Base-by-base conservation (phyloP, 805 yeast species). In the Kazachstania africana region DNA sequence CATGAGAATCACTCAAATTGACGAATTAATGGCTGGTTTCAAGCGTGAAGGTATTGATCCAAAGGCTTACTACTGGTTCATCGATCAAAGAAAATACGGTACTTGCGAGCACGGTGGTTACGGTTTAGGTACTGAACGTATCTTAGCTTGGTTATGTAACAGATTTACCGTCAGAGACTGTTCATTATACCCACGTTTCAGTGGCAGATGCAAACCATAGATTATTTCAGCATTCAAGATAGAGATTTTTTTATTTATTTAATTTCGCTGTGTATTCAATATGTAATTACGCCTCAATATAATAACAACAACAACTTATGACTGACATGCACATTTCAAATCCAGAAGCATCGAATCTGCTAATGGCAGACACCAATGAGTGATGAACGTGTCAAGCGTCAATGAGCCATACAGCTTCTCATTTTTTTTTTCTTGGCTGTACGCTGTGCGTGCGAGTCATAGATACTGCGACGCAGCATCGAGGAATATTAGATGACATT, bases 41-140 rank as follows among this genome's bases (percentile, higher is more conserved):
- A 77, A 78, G 63, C 82, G 96, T 64, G 99, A 91, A 66, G 76
- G 77, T 36, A 82, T 91, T 50, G 77, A 75, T 55, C 69, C 83
- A 34, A 73, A 66, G 15, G 68, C 88, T 21, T 91, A 91, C 72
- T 87, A 88, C 70, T 91, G 96, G 96, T 93, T 82, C 63, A 73
- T 74, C 36, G 98, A 91, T 57, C 88, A 80, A 65, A 77, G 98
- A 63, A 78, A 80, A 63, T 91, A 91, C 63, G 99, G 99, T 59
- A 79, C 96, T 9, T 81, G 83, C 63, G 96, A 96, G 25, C 98
- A 91, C 56, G 99, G 99, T 60, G 99, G 99, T 45, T 91, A 91
- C 65, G 99, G 99, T 52, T 63, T 91, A 44, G 99, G 99, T 45
- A 84, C 95, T 22, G 99, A 91, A 66, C 80, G 99, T 65, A 83